Conservation (phyloP, 805 yeast genomes). For the Suhomyces kilbournensis region DNA sequence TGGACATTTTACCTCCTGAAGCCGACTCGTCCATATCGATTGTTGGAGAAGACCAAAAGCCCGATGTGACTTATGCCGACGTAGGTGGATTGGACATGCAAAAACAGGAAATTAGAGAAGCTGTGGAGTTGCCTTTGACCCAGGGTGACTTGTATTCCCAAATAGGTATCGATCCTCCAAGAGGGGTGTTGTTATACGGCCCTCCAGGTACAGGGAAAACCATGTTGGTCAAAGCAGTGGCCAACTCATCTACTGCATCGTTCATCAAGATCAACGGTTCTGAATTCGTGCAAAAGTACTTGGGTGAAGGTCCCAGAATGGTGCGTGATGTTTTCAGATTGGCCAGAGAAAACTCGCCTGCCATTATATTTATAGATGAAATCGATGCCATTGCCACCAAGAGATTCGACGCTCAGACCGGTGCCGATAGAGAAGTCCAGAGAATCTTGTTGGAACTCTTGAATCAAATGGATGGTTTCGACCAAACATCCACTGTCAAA, state of each 20-base stretch:
- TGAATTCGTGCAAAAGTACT: constrained; percentile 95
- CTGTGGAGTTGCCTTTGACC: constrained; percentile 93
- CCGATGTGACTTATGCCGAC: constrained; percentile 91
- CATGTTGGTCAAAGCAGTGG: constrained; percentile 98
- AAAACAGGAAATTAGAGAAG: constrained; percentile 97
- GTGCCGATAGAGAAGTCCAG: constrained; percentile 99
- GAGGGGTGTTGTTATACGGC: constrained; percentile 97
- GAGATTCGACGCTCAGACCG: constrained; percentile 99
- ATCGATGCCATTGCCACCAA: constrained; percentile 99
- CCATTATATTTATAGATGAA: constrained; percentile 96
- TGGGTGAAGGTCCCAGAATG: constrained; percentile 99
- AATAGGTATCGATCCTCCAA: constrained; percentile 98
- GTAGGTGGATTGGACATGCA: constrained; percentile 99
- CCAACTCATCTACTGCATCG: constrained; percentile 92
- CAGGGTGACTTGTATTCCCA: constrained; percentile 95
- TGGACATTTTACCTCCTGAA: constrained; percentile 97
- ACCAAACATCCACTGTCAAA: constrained; percentile 90
- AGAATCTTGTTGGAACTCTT: constrained; percentile 92
- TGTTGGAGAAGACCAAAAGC: constrained; percentile 90
- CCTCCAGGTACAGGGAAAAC: constrained; percentile 99
- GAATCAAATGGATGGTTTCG: constrained; percentile 99
- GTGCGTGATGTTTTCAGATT: constrained; percentile 96
- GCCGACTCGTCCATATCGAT: constrained; percentile 96
- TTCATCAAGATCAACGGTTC: constrained; percentile 97
- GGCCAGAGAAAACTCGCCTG: constrained; percentile 96